phyloP scores from a whole-genome alignment of 1,139 yeast genomes.

The Geotrichum restrictum region DNA sequence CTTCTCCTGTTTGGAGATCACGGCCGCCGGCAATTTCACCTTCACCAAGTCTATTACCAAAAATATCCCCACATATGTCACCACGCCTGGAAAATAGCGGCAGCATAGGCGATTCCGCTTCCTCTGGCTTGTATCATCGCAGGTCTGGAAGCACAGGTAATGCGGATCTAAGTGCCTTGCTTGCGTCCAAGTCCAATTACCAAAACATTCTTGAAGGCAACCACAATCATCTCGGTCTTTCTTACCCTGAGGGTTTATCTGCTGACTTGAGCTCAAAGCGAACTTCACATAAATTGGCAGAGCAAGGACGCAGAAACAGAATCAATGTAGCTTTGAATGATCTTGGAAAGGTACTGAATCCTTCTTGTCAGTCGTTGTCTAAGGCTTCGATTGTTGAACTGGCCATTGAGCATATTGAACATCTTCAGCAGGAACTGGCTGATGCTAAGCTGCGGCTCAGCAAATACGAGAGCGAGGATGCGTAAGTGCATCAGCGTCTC shows the following conservation, averaged over 20 bases:
- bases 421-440: constrained; percentile 48
- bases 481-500: too few relatives aligned
- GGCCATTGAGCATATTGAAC: constrained; percentile 66
- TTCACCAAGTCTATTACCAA: constrained; percentile 31
- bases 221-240: constrained; percentile 41
- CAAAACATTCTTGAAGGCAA: constrained; percentile 46
- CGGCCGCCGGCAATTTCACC: constrained; percentile 20
- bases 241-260: constrained; percentile 42
- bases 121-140: constrained; percentile 27
- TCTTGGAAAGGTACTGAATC: constrained; percentile 64
- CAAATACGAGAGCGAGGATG: constrained; percentile 9
- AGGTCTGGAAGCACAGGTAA: constrained; percentile 8
- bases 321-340: constrained; percentile 84
- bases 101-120: constrained; percentile 20
- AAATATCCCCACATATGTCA: constrained; percentile 27
- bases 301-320: constrained; percentile 90
- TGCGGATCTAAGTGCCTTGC: constrained; percentile 34
- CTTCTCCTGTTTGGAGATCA: constrained; percentile 4
- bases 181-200: constrained; percentile 43
- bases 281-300: constrained; percentile 88
- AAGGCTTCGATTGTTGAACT: constrained; percentile 94
- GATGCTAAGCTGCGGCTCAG: constrained; percentile 30
- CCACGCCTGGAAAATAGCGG: constrained; percentile 19
- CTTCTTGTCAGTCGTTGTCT: constrained; percentile 49
- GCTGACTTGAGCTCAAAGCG: constrained; percentile 42